These are phyloP conservation scores for Schizopora paradoxa DNA, from an alignment of 1,284 basidiomycete species.

Conservation along the genomic window DNA sequence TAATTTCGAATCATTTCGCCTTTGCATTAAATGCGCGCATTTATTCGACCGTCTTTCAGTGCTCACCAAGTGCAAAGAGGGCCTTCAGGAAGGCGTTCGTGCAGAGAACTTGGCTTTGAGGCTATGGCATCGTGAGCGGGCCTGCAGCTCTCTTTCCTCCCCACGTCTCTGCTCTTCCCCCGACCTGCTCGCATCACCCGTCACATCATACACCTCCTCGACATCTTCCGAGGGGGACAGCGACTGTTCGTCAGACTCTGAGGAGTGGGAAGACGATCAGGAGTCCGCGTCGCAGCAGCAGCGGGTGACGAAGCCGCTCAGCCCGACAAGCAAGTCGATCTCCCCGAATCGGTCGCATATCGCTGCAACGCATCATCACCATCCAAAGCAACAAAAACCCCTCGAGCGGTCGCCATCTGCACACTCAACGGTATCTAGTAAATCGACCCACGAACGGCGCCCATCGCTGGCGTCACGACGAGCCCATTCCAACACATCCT, in stretches of 20 bases:
- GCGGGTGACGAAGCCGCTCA: not conserved
- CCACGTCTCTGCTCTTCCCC: slow-evolving; percentile 17
- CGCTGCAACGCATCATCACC: not conserved
- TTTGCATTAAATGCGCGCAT: not conserved
- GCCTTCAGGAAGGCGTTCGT: slow-evolving; percentile 68
- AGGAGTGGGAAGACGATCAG: slow-evolving; percentile 13
- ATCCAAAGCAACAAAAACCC: slow-evolving; percentile 2
- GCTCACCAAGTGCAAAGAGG: slow-evolving; percentile 78
- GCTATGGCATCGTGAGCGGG: slow-evolving; percentile 70
- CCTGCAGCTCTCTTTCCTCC: slow-evolving; percentile 25
- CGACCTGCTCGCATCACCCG: slow-evolving; percentile 9
- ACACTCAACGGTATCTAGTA: slow-evolving; percentile 3
- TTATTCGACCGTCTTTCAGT: slow-evolving; percentile 39
- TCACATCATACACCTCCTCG: slow-evolving; percentile 11
- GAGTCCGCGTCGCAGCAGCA: no score
- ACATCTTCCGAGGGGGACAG: slow-evolving; percentile 7
- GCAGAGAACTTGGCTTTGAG: slow-evolving; percentile 86
- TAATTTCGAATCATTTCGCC: not conserved
- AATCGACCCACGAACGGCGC: slow-evolving; percentile 23
- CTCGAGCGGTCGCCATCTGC: not conserved
- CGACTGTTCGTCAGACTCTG: slow-evolving; percentile 22
- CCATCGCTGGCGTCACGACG: slow-evolving; percentile 18
- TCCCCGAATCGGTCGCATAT: slow-evolving; percentile 2
- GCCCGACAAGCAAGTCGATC: not conserved
- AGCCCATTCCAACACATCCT: slow-evolving; percentile 29